phyloP scores from a whole-genome alignment of 305 asterid genomes.

The Ilex paraguariensis region DNA sequence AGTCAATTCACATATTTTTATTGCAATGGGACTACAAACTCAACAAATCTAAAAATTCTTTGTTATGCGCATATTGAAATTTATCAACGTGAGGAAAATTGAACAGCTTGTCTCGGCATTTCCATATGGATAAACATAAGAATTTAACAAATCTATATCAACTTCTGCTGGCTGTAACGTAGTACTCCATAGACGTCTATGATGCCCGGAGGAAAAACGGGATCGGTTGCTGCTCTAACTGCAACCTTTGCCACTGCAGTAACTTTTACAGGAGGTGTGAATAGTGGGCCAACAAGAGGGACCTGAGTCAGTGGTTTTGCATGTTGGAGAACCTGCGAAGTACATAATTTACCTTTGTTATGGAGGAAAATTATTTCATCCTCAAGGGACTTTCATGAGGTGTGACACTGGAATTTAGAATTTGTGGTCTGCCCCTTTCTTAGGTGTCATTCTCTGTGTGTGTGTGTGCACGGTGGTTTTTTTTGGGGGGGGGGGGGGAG shows the following conservation, averaged over 20 bases:
- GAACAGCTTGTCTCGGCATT: too few relatives aligned
- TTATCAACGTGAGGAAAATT: too few relatives aligned
- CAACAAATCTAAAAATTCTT: too few relatives aligned
- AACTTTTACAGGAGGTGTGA: constrained; percentile 76
- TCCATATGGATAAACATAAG: neutral
- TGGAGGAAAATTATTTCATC: neutral
- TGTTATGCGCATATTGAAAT: too few relatives aligned
- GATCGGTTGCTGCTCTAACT: constrained; percentile 77
- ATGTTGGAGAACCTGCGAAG: constrained; percentile 66
- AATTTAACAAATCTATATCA: constrained; percentile 9
- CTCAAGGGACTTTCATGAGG: too few relatives aligned
- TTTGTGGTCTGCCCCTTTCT: neutral
- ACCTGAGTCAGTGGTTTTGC: constrained; percentile 59
- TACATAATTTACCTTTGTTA: neutral
- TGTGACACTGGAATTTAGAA: neutral
- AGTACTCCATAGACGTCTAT: constrained; percentile 65
- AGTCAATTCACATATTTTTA: too few relatives aligned
- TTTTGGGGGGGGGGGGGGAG: too few relatives aligned
- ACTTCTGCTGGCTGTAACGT: constrained; percentile 66
- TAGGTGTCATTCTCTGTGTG: too few relatives aligned
- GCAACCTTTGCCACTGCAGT: constrained; percentile 84
- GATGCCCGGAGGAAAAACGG: constrained; percentile 88
- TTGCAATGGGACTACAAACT: too few relatives aligned
- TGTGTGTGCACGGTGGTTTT: too few relatives aligned
- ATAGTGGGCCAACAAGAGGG: constrained; percentile 79